Evolutionary conservation across 1,284 basidiomycete species (phyloP).

Genomic region (Trametes polyzona): DNA sequence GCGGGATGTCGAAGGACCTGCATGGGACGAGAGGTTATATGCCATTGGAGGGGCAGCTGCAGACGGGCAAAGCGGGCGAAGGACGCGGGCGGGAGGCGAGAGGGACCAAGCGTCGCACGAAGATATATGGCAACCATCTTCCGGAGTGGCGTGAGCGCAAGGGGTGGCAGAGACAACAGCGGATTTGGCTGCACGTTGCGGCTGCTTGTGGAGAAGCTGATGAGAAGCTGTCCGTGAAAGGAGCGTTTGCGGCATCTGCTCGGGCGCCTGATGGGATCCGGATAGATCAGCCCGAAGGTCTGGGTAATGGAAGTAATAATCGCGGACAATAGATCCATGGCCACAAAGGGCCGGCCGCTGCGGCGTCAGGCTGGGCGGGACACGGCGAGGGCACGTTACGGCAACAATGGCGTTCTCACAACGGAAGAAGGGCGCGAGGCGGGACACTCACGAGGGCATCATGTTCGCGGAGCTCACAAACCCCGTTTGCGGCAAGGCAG

Average conservation of each 20-base stretch:
- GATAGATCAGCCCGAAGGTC: conserved; percentile 24
- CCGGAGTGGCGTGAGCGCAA: conserved; percentile 19
- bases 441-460: conserved; percentile 17
- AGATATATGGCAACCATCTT: conserved; percentile 21
- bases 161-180: conserved; percentile 17
- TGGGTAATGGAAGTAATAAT: conserved; percentile 15
- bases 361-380: conserved; percentile 5
- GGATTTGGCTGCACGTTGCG: conserved; percentile 19
- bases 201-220: conserved; percentile 13
- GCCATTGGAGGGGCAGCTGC: conserved; percentile 13
- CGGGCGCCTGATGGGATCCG: conserved; percentile 22
- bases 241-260: conserved; percentile 20
- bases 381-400: conserved; percentile 7
- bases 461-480: conserved; percentile 5
- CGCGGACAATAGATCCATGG: conserved; percentile 16
- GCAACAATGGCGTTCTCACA: conserved; percentile 4
- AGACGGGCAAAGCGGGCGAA: conserved; percentile 3
- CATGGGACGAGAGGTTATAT: conserved; percentile 6
- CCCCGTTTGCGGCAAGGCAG: conserved; percentile 15
- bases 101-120: conserved; percentile 3
- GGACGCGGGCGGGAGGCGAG: not conserved
- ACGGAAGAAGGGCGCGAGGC: not conserved
- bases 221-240: conserved; percentile 17
- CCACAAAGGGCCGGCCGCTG: conserved; percentile 20
- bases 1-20: conserved; percentile 4